Evolutionary conservation across 441 rosid species (phyloP), one percentile per base, ranked within the genome.

Genomic region (Cnidoscolus chayamansa): DNA sequence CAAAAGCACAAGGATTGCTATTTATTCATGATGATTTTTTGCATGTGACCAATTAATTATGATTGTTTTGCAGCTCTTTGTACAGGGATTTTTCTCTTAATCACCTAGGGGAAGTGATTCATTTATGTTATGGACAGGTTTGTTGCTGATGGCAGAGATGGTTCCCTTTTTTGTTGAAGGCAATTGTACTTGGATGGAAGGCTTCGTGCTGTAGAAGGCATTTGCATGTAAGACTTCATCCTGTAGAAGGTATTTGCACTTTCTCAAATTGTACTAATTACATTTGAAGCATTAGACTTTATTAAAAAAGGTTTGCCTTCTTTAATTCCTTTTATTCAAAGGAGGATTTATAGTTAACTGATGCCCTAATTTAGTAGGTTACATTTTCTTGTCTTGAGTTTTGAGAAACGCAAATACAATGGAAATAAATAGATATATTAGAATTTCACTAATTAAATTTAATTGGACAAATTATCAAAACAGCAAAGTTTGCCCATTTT

Each of bases 71-170:
- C 76, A 67, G 60, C 78, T 73, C 68, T 62, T 67, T 79, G 85
- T 79, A 77, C 82, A 81, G 84, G 84, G 79, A 76, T 78, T 80
- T 77, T 82, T 85, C 40, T 79, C 72, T 57, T 43, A 25, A 62
- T 82, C 82, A 67, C 82, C 74, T 55, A 3, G 13, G 71, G 58
- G 56, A 61, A 80, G 82, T 77, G 81, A 81, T 82, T 77, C 78
- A 79, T 81, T 81, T 67, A 49, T 66, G 70, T 63, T n/a, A 19
- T 49, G 75, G 80, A 75, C 85, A 58, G 63, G 72, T 25, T 76
- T 67, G 76, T 77, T 72, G 79, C 81, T 69, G 83, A 73, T 82
- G 78, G 76, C 65, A 30, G 79, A 65, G 74, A 63, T 40, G 57
- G 63, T 61, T 67, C 45, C 63, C 67, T 20, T 67, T 53, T 66